Evolutionary conservation across 768 basidiomycete species (phyloP).

Genomic region (Pulveroboletus sp.): DNA sequence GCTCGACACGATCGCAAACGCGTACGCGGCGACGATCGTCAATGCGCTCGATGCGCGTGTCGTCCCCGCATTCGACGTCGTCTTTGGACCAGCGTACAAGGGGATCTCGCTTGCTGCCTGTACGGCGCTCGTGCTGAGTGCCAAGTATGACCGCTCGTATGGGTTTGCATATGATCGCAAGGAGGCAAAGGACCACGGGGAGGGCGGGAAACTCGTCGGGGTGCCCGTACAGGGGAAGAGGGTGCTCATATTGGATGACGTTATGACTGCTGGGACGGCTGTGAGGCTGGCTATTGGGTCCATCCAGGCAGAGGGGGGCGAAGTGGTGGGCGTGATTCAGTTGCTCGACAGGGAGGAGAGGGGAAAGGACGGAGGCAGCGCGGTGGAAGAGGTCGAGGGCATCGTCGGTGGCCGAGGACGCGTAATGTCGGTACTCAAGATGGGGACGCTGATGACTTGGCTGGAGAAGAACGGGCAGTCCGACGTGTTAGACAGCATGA

Average conservation of each 20-base stretch:
- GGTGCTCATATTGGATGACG: conserved; percentile 92
- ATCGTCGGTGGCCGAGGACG: conserved; percentile 62
- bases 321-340: conserved; percentile 85
- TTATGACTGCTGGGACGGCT: conserved; percentile 91
- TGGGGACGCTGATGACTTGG: conserved; percentile 84
- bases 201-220: conserved; percentile 90
- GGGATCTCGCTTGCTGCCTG: conserved; percentile 90
- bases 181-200: conserved; percentile 93
- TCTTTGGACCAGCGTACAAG: conserved; percentile 98
- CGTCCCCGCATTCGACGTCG: conserved; percentile 60
- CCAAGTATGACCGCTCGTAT: conserved; percentile 57
- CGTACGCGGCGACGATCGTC: conserved; percentile 82
- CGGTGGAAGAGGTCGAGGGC: conserved; percentile 77
- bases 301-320: conserved; percentile 62
- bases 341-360: conserved; percentile 64
- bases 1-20: conserved; percentile 67
- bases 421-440: conserved; percentile 76
- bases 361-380: conserved; percentile 50
- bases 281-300: conserved; percentile 78
- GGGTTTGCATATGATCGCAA: conserved; percentile 93
- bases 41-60: conserved; percentile 29
- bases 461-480: conserved; percentile 62
- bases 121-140: conserved; percentile 70
- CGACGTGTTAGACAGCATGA: conserved; percentile 67
- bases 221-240: conserved; percentile 72